Base-by-base conservation (phyloP, 192 early-diverging fungal species). In the Coemansia sp. region DNA sequence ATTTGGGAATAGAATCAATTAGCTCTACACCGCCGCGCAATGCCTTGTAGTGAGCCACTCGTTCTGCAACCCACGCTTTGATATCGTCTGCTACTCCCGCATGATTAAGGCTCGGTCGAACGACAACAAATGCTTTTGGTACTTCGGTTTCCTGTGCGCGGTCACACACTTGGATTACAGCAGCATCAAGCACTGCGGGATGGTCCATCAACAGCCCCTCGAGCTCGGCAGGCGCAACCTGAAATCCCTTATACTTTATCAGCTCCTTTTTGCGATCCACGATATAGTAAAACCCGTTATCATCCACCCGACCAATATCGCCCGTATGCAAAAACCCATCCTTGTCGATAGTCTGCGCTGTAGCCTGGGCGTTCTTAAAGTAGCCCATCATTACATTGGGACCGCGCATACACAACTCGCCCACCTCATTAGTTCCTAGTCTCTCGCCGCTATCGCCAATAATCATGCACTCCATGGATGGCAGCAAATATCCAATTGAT, bases 311-410 rank as follows among this genome's bases (percentile, higher is more conserved):
- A 0, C 86, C 94, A 58, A 98, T 80, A 74, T 98, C 96, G 5
- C 90, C 90, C 3, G 93, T 97, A 50, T 90, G 92, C 38, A 96
- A 73, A 84, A 86, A 96, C 0, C 93, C 91, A 32, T 94, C 92
- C 7, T 60, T 46, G 66, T 87, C 87, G 66, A 96, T 86, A 6
- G 90, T 87, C 6, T 89, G 85, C 27, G 68, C 71, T 6, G 93
- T 97, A 0, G 92, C 94, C 66, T 88, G 63, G 23, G 84, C 77
- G 69, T 96, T 95, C 64, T 94, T 93, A 51, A 88, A 84, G 73
- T 98, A 98, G 0, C 94, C 94, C 29, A 82, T 44, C 94, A 95
- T 95, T 61, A 98, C 74, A 64, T 93, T 95, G 2, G 94, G 93
- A 0, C 94, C 94, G 4, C 89, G 87, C 19, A 95, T 45, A 82